A percentile compares a stretch with the other conserved stretches of the same genome.
Evolutionary conservation across 1,139 yeast genomes (phyloP).

Genomic region (Blastobotrys arbuscula): DNA sequence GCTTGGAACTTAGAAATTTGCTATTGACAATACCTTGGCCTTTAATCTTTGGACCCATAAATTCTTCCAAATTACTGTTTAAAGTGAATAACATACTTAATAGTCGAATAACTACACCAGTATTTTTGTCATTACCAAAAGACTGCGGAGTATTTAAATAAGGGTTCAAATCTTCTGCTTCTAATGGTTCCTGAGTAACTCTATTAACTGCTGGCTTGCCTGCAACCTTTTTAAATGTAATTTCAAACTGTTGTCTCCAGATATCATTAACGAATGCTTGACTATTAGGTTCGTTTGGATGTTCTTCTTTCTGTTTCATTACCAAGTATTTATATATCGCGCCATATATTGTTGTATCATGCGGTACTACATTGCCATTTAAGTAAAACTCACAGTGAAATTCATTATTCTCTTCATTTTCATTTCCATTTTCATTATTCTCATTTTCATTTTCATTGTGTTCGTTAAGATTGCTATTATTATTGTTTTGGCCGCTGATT

Average conservation of each 20-base stretch:
- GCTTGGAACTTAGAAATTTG: constrained; percentile 67
- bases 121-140: constrained; percentile 40
- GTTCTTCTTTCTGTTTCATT: constrained; percentile 12
- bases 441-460: constrained; percentile 12
- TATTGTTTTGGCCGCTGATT: background rate
- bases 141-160: constrained; percentile 29
- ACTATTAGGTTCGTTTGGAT: background rate
- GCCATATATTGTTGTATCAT: constrained; percentile 73
- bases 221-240: constrained; percentile 46
- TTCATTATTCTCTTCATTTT: constrained; percentile 5
- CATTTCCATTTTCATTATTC: constrained; percentile 12
- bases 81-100: constrained; percentile 49
- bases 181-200: constrained; percentile 11
- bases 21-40: constrained; percentile 35
- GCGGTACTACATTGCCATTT: constrained; percentile 57
- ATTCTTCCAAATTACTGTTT: constrained; percentile 35
- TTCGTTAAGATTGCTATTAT: background rate
- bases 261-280: constrained; percentile 41
- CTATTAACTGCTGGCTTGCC: background rate
- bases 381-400: constrained; percentile 57
- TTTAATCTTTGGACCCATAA: constrained; percentile 16
- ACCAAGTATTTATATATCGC: constrained; percentile 59
- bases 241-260: constrained; percentile 54
- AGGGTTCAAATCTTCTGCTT: constrained; percentile 33
- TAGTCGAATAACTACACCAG: constrained; percentile 49